Evolutionary conservation across 1,139 yeast genomes (phyloP).

Genomic region (Candida dubliniensis): DNA sequence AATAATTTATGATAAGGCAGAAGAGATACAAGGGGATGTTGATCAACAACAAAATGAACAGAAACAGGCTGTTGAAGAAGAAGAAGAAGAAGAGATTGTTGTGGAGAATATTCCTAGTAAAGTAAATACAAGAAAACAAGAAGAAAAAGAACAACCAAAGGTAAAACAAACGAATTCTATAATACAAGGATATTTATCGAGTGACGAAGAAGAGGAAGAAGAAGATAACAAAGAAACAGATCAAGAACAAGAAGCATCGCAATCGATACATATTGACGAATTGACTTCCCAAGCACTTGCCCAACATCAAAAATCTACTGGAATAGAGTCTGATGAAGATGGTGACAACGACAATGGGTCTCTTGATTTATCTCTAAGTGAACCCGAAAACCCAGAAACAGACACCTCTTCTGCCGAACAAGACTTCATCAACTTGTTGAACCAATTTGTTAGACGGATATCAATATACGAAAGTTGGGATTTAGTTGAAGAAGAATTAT

Average conservation of each 20-base stretch:
- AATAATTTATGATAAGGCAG: no score
- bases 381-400: slow-evolving; percentile 11
- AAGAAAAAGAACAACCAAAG: neutral
- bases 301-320: slow-evolving; percentile 7
- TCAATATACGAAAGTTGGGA: slow-evolving; percentile 41
- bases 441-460: slow-evolving; percentile 23
- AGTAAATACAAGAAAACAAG: slow-evolving; percentile 1
- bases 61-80: slow-evolving; percentile 4
- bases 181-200: slow-evolving; percentile 16
- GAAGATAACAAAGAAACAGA: slow-evolving; percentile 11
- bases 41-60: slow-evolving; percentile 13
- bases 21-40: slow-evolving; percentile 8
- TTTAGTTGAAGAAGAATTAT: slow-evolving; percentile 38
- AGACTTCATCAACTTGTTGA: slow-evolving; percentile 25
- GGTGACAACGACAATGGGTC: slow-evolving; percentile 12
- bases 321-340: slow-evolving; percentile 4
- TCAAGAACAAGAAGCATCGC: neutral
- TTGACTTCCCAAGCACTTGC: slow-evolving; percentile 8
- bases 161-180: neutral
- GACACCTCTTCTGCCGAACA: neutral
- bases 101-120: neutral
- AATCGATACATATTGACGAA: slow-evolving; percentile 8
- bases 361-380: slow-evolving; percentile 23
- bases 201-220: slow-evolving; percentile 16
- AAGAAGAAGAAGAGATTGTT: slow-evolving; percentile 8